phyloP scores from a whole-genome alignment of 2,329 filamentous ascomycete species.

The Colletotrichum orbiculare region DNA sequence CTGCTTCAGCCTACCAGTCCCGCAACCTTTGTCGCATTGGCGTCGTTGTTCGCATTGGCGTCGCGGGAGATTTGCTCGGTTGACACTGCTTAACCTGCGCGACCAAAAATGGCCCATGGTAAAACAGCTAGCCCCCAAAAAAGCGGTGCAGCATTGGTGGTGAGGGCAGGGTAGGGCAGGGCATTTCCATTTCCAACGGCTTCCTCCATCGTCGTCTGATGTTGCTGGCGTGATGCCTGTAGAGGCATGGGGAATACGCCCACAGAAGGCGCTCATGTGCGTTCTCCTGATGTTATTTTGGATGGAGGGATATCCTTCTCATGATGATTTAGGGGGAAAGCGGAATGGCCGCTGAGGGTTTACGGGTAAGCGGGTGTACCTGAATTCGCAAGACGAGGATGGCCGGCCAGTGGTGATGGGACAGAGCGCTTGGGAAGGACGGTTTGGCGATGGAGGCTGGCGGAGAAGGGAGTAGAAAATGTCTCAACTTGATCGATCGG shows the following conservation, averaged over 20 bases:
- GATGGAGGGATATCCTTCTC: conserved; percentile 7
- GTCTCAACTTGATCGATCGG: conserved; percentile 28
- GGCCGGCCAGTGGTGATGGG: conserved; percentile 11
- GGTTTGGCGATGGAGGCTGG: not conserved
- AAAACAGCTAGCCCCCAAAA: conserved; percentile 20
- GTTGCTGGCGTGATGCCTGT: not conserved
- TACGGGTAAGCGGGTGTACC: conserved; percentile 24
- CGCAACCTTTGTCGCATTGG: conserved; percentile 2
- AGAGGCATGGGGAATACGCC: conserved; percentile 6
- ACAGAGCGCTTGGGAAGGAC: conserved; percentile 26
- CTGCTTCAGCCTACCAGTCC: not conserved
- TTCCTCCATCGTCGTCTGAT: conserved; percentile 12
- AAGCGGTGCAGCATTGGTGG: not conserved
- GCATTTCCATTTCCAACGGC: not conserved
- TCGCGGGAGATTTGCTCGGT: conserved; percentile 4
- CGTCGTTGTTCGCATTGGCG: conserved; percentile 11
- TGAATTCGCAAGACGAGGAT: conserved; percentile 23
- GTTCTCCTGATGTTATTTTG: conserved; percentile 10
- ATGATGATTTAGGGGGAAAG: conserved; percentile 7
- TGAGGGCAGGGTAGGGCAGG: conserved; percentile 18
- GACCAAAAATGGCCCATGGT: conserved; percentile 8
- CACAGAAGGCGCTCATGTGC: conserved; percentile 4
- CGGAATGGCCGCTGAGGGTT: conserved; percentile 6
- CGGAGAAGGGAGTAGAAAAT: conserved; percentile 15
- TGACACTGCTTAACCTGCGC: conserved; percentile 10